These are phyloP conservation scores for Xylogone sp. DNA, from an alignment of 2,329 filamentous ascomycete species.

Conservation along the genomic window DNA sequence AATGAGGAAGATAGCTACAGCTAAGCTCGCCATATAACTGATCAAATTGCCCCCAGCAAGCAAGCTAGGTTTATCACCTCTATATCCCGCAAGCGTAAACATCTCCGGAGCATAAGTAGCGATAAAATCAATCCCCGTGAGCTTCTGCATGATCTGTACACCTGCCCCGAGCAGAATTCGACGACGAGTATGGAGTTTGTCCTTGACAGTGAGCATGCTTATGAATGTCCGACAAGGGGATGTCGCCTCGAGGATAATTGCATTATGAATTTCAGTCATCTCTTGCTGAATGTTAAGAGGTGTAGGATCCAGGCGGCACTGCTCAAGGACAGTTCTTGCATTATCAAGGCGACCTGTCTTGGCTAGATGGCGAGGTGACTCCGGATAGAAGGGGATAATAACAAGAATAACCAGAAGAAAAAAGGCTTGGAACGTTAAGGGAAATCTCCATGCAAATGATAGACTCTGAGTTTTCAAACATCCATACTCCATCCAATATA, in stretches of 20 bases:
- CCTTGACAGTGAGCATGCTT: slow-evolving; percentile 18
- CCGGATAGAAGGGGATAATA: slow-evolving; percentile 31
- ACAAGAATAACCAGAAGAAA: slow-evolving; percentile 38
- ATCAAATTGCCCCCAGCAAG: slow-evolving; percentile 36
- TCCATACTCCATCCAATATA: slow-evolving; percentile 28
- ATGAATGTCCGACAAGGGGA: slow-evolving; percentile 17
- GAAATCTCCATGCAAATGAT: slow-evolving; percentile 46
- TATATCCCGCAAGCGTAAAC: slow-evolving; percentile 60
- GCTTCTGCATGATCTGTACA: slow-evolving; percentile 59
- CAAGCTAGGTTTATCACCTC: slow-evolving; percentile 48
- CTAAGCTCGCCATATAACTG: slow-evolving; percentile 61
- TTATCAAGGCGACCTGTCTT: slow-evolving; percentile 18
- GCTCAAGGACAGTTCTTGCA: slow-evolving; percentile 12
- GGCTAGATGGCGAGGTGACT: slow-evolving; percentile 33
- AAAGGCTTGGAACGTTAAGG: slow-evolving; percentile 44
- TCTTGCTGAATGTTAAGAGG: slow-evolving; percentile 26
- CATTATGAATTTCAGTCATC: slow-evolving; percentile 20
- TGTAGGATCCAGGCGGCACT: slow-evolving; percentile 26
- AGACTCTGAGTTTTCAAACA: slow-evolving; percentile 21
- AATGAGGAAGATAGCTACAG: slow-evolving; percentile 62
- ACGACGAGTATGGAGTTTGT: slow-evolving; percentile 7
- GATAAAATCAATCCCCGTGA: slow-evolving; percentile 55
- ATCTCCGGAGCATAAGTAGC: slow-evolving; percentile 57
- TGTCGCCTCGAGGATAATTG: slow-evolving; percentile 20
- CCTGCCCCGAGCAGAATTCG: slow-evolving; percentile 57